Percentiles rank a stretch among this genome's conserved stretches.
Evolutionary conservation across 129 eudicot species (phyloP).

Genomic region (Erigeron canadensis): DNA sequence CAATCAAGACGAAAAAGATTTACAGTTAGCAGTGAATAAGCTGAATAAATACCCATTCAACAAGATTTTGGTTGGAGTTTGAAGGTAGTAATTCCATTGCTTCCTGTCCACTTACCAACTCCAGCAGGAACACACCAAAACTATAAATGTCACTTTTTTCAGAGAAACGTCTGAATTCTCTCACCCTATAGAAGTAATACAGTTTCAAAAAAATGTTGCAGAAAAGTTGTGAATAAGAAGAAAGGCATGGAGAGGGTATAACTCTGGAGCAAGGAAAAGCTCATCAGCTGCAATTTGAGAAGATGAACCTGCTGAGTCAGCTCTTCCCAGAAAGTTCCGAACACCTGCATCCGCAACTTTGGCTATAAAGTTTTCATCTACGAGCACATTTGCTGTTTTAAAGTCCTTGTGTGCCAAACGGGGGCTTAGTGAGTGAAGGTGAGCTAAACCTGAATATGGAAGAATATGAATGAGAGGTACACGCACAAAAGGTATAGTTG

Average conservation of each 20-base stretch:
- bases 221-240: neutral
- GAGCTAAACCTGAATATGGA: conserved; percentile 63
- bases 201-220: conserved; percentile 15
- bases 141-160: conserved; percentile 86
- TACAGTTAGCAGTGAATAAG: neutral
- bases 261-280: conserved; percentile 91
- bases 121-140: conserved; percentile 86
- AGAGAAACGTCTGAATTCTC: conserved; percentile 73
- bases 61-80: conserved; percentile 58
- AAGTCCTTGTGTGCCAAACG: conserved; percentile 94
- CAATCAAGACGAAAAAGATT: neutral
- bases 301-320: conserved; percentile 71
- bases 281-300: conserved; percentile 75
- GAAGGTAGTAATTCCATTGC: conserved; percentile 53
- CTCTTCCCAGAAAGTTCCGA: conserved; percentile 75
- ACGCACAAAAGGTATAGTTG: neutral
- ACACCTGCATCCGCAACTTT: conserved; percentile 97
- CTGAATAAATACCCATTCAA: conserved; percentile 70
- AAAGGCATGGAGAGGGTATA: conserved; percentile 25
- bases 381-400: conserved; percentile 90
- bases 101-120: conserved; percentile 83
- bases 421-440: conserved; percentile 88
- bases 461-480: conserved; percentile 28
- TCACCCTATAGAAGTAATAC: conserved; percentile 52
- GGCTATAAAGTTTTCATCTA: conserved; percentile 89